These are phyloP conservation scores for Neophaeococcomyces mojaviensis DNA, from an alignment of 2,329 filamentous ascomycete genomes.

Conservation along the genomic window DNA sequence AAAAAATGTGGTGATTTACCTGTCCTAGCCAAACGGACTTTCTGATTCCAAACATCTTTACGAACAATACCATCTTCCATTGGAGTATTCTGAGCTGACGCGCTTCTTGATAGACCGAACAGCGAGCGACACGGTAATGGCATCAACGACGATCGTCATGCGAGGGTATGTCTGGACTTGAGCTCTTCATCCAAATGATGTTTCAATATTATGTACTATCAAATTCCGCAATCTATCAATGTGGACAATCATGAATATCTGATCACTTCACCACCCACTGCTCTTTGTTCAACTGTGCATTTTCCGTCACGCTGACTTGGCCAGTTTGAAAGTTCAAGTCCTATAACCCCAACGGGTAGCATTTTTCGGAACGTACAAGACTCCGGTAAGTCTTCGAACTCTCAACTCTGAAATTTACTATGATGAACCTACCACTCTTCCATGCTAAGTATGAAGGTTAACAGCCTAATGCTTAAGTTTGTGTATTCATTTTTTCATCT, in stretches of 20 bases:
- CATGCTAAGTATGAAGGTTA: slow-evolving; percentile 56
- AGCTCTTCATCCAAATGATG: slow-evolving; percentile 30
- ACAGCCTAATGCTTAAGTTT: slow-evolving; percentile 45
- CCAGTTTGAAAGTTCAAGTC: slow-evolving; percentile 19
- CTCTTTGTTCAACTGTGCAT: slow-evolving; percentile 7
- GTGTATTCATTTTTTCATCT: slow-evolving; percentile 60
- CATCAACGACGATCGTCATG: background rate
- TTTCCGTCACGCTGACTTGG: slow-evolving; percentile 16
- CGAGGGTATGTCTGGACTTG: background rate
- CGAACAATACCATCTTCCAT: slow-evolving; percentile 6
- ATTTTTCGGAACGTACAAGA: too few relatives aligned
- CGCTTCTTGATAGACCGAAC: background rate
- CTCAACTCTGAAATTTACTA: slow-evolving; percentile 15
- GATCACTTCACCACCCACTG: background rate
- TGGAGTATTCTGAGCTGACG: background rate
- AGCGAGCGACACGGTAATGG: background rate
- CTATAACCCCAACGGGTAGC: background rate
- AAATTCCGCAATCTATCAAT: slow-evolving; percentile 39
- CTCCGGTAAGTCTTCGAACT: too few relatives aligned
- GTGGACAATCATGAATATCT: slow-evolving; percentile 42
- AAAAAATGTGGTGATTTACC: slow-evolving; percentile 48
- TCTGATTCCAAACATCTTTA: slow-evolving; percentile 37
- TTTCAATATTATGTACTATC: slow-evolving; percentile 36
- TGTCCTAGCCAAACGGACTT: slow-evolving; percentile 56
- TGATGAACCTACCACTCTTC: slow-evolving; percentile 51